These are phyloP conservation scores for Hypomyces rosellus DNA, from an alignment of 2,329 filamentous ascomycete species.

Conservation along the genomic window DNA sequence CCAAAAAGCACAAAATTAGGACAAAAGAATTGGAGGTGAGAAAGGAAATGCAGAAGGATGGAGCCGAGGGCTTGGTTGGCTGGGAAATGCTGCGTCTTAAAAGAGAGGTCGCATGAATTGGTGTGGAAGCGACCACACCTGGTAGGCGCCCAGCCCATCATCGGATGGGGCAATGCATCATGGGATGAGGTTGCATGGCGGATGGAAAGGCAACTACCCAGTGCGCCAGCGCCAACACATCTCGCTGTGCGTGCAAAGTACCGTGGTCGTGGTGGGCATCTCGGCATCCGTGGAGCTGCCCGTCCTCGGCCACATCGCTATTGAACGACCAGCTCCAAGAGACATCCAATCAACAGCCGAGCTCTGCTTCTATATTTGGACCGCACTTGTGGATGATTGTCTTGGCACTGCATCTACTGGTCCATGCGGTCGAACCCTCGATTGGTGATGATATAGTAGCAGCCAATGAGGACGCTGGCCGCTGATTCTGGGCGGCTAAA, in stretches of 20 bases:
- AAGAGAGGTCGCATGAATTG: conserved; percentile 12
- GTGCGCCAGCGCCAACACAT: too few relatives aligned
- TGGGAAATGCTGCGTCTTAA: conserved; percentile 25
- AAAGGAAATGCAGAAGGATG: conserved; percentile 28
- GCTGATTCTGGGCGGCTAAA: conserved; percentile 10
- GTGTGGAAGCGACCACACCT: conserved; percentile 20
- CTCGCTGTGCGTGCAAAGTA: conserved; percentile 7
- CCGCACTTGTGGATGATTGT: conserved; percentile 19
- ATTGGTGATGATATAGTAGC: conserved; percentile 12
- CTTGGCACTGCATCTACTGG: conserved; percentile 20
- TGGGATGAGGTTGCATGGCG: conserved; percentile 3
- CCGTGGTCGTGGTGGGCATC: conserved; percentile 17
- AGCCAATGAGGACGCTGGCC: conserved; percentile 16
- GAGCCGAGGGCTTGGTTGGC: conserved; percentile 21
- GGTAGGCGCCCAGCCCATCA: conserved; percentile 17
- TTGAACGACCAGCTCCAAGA: conserved; percentile 15
- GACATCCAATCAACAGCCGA: conserved; percentile 27
- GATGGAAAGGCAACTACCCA: too few relatives aligned
- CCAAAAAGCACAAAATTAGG: conserved; percentile 19
- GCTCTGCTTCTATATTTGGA: conserved; percentile 30
- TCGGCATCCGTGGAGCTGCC: conserved; percentile 15
- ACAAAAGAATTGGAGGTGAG: conserved; percentile 24
- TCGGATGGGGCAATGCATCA: conserved; percentile 11
- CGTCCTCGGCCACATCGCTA: conserved; percentile 17
- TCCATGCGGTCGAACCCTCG: conserved; percentile 35